Evolutionary conservation across 1,139 yeast genomes (phyloP).

Genomic region (Taiozyma sp.): DNA sequence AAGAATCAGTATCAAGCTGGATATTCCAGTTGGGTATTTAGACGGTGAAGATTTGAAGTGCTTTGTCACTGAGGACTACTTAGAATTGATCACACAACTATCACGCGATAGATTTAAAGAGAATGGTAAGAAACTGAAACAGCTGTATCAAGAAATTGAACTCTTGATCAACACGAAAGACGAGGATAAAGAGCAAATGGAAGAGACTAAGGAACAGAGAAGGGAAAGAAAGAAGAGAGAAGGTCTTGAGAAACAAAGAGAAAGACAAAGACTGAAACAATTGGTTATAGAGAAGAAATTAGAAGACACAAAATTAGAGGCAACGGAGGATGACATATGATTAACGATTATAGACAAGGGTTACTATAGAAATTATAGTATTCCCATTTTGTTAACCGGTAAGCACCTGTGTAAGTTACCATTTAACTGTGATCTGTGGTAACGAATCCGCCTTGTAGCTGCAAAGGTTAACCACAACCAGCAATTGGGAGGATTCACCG

Average conservation of each 20-base stretch:
- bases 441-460: too few species aligned
- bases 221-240: conserved; percentile 54
- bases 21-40: conserved; percentile 63
- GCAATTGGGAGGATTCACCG: too few species aligned
- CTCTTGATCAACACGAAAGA: conserved; percentile 22
- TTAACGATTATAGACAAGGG: too few species aligned
- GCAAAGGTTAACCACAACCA: too few species aligned
- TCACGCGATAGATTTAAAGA: conserved; percentile 60
- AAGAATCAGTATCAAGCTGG: conserved; percentile 65
- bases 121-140: conserved; percentile 51
- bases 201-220: conserved; percentile 52
- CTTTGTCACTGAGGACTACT: conserved; percentile 46
- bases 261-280: not conserved
- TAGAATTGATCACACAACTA: conserved; percentile 42
- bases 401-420: too few species aligned
- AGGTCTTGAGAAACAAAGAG: conserved; percentile 47
- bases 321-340: not conserved
- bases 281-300: too few species aligned
- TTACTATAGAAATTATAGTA: too few species aligned
- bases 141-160: conserved; percentile 41
- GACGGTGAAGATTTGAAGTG: conserved; percentile 26
- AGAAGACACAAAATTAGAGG: not conserved
- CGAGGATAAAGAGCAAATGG: conserved; percentile 4
- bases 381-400: too few species aligned
- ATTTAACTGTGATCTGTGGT: too few species aligned